Evolutionary conservation across 2,329 filamentous ascomycete species (phyloP), one percentile per base, ranked within the genome.

Genomic region (Chalaropsis ovoidea): DNA sequence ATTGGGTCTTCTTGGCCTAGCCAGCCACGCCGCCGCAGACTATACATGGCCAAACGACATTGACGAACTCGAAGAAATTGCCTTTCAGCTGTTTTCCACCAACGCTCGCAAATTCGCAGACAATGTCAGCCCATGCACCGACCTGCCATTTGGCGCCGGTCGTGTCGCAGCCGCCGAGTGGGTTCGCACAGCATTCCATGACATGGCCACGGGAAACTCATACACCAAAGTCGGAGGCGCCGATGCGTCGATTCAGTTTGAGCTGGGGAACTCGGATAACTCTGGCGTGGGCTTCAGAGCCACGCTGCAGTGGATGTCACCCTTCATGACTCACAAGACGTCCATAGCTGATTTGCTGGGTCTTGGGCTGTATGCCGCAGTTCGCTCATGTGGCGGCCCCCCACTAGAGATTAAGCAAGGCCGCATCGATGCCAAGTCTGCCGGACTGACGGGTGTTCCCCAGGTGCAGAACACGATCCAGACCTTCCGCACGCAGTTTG

Each of bases 1-100:
- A 60, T 68, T 77, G 63, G 73, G 71, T 68, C 69, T 78, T 65
- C 69, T 77, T 58, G 75, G 73, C 68, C 71, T 79, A 65, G 73
- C 73, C 61, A 69, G 71, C 39, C 69, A 73, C 67, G 63, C 61
- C 19, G 71, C 71, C 61, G 68, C 69, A 60, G 79, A 81, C 69
- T 81, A 80, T 41, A 86, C 82, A 70, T 86, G 84, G 84, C 84
- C 84, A 1, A 79, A 81, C 1, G 70, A 77, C 13, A 78, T 78
- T 19, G 84, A 86, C 70, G 83, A 86, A 71, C 74, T 86, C 67
- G 84, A 86, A 72, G 83, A 85, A 72, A 80, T 86, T 69, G 82
- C 86, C 76, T 84, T 80, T 70, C 80, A 86, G 69, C 79, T 81
- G 63, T 75, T 77, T 42, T 82, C 81, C 2, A 81, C 83, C 70